These are phyloP conservation scores for Tylopilus sp. DNA, from an alignment of 1,284 basidiomycete genomes.

Conservation along the genomic window DNA sequence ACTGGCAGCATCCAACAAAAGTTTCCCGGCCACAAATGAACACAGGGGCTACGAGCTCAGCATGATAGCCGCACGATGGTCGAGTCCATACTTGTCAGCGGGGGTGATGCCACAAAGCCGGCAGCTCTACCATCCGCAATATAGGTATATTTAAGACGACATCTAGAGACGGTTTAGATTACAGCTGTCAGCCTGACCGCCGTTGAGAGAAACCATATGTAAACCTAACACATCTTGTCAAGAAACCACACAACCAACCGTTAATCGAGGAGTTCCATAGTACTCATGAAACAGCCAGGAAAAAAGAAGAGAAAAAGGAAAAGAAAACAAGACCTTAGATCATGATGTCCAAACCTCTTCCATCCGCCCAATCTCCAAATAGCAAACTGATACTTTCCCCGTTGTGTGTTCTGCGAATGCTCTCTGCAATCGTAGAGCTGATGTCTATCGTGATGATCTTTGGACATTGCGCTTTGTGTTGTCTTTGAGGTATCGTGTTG, in stretches of 20 bases:
- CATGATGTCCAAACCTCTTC: slow-evolving; percentile 41
- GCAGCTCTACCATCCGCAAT: no score
- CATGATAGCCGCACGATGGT: no score
- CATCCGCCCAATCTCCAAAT: slow-evolving; percentile 74
- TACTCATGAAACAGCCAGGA: neutral
- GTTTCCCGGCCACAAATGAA: no score
- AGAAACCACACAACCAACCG: neutral
- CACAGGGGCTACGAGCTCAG: no score
- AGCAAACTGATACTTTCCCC: slow-evolving; percentile 85
- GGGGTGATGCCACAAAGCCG: no score
- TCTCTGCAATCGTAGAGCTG: slow-evolving; percentile 89
- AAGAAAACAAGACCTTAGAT: slow-evolving; percentile 10
- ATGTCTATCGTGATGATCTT: slow-evolving; percentile 83
- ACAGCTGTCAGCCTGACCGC: no score
- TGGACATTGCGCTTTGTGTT: slow-evolving; percentile 49
- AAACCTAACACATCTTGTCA: neutral
- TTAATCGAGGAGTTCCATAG: neutral
- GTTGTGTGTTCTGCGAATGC: slow-evolving; percentile 95
- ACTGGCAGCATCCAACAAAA: no score
- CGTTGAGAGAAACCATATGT: neutral
- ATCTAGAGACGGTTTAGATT: no score
- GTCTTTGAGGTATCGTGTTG: slow-evolving; percentile 72
- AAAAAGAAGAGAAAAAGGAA: no score
- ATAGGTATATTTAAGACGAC: no score
- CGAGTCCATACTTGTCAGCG: no score